phyloP scores from a whole-genome alignment of 768 basidiomycete genomes.

The Strobilomyces dryophilus region DNA sequence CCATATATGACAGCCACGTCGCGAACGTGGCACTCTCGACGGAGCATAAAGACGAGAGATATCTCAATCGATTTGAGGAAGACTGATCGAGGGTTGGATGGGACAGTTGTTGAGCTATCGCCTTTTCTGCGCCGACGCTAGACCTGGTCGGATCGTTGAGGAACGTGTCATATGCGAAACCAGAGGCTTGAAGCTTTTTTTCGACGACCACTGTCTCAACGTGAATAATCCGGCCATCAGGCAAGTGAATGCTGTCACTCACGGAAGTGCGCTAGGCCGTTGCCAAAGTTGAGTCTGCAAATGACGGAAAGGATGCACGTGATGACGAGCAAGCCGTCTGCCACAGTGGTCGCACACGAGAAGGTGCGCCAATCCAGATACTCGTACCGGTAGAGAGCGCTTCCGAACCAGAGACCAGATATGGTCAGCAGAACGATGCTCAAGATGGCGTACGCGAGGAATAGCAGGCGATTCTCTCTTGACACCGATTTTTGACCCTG shows the following conservation, averaged over 20 bases:
- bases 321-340: constrained; percentile 39
- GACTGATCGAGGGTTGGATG: not conserved
- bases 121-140: not conserved
- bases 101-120: not conserved
- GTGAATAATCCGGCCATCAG: not conserved
- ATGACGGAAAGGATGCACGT: constrained; percentile 42
- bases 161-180: constrained; percentile 18
- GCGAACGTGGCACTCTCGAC: not conserved
- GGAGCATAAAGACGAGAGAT: not conserved
- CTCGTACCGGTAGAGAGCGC: constrained; percentile 36
- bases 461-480: constrained; percentile 38
- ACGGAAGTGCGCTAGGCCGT: constrained; percentile 52
- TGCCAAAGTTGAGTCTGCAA: constrained; percentile 53
- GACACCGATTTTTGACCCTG: constrained; percentile 51
- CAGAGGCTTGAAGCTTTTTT: constrained; percentile 11
- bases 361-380: constrained; percentile 38
- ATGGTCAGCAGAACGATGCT: constrained; percentile 36
- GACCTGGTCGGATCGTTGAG: not conserved
- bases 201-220: constrained; percentile 14
- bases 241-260: constrained; percentile 14
- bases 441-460: constrained; percentile 37
- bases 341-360: constrained; percentile 38
- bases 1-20: constrained; percentile 1
- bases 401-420: constrained; percentile 41
- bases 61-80: not conserved